Evolutionary conservation across 805 yeast genomes (phyloP).

Genomic region (Ogataea haglerorum): DNA sequence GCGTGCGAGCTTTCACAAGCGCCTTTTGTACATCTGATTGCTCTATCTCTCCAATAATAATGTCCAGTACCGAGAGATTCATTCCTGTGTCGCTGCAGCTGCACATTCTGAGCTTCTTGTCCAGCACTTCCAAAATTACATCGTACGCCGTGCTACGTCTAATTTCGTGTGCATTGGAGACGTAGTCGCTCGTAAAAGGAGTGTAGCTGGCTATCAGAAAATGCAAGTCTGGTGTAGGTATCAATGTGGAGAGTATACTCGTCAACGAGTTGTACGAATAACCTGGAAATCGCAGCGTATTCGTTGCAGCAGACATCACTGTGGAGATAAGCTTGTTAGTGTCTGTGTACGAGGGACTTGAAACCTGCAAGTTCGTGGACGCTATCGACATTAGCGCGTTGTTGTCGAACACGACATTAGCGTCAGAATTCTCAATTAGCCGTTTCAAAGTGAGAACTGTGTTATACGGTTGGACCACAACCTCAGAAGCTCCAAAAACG

Average conservation of each 20-base stretch:
- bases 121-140: slow-evolving; percentile 75
- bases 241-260: slow-evolving; percentile 72
- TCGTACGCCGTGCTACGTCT: slow-evolving; percentile 80
- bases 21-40: slow-evolving; percentile 73
- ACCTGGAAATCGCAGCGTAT: slow-evolving; percentile 87
- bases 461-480: slow-evolving; percentile 97
- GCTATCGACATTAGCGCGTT: slow-evolving; percentile 77
- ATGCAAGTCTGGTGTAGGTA: slow-evolving; percentile 84
- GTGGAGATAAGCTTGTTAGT: slow-evolving; percentile 84
- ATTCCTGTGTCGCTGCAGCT: slow-evolving; percentile 39
- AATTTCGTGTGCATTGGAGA: slow-evolving; percentile 50
- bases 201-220: slow-evolving; percentile 70
- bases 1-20: slow-evolving; percentile 54
- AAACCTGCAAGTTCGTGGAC: slow-evolving; percentile 51
- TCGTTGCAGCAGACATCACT: slow-evolving; percentile 79
- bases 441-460: slow-evolving; percentile 78
- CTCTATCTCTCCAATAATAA: slow-evolving; percentile 63
- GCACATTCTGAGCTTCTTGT: slow-evolving; percentile 75
- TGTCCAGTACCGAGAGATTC: slow-evolving; percentile 67
- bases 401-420: slow-evolving; percentile 87
- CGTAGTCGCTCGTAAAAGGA: slow-evolving; percentile 71
- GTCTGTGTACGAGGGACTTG: slow-evolving; percentile 66
- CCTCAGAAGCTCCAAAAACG: slow-evolving; percentile 87
- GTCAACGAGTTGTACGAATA: slow-evolving; percentile 85
- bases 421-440: slow-evolving; percentile 80